Evolutionary conservation across 2,329 filamentous ascomycete species (phyloP).

Genomic region (Pseudogymnoascus sp.): DNA sequence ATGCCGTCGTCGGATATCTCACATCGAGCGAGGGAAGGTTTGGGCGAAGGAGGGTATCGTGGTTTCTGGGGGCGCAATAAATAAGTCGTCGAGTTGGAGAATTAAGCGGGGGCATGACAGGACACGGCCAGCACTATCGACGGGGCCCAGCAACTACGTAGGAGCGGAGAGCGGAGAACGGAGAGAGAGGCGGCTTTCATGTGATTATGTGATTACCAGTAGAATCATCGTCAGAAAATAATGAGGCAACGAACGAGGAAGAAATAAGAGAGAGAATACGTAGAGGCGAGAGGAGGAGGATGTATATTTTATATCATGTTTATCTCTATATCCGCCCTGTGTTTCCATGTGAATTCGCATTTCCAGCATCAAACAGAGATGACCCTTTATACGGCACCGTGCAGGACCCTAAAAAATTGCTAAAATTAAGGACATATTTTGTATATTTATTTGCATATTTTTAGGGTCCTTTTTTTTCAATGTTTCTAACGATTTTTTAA

Average conservation of each 20-base stretch:
- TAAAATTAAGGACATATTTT: neutral
- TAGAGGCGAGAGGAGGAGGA: neutral
- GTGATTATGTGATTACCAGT: neutral
- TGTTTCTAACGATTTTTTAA: neutral
- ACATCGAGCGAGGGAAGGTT: neutral
- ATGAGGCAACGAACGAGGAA: neutral
- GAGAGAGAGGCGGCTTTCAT: neutral
- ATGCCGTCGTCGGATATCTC: constrained; percentile 6
- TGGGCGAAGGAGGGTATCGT: neutral
- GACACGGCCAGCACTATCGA: neutral
- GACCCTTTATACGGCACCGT: neutral
- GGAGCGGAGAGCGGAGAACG: neutral
- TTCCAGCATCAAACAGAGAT: neutral
- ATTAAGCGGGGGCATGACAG: constrained; percentile 1
- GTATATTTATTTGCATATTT: neutral
- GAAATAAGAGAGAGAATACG: neutral
- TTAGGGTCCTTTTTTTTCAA: neutral
- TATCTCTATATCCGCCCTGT: neutral
- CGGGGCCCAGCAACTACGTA: neutral
- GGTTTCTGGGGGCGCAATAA: neutral
- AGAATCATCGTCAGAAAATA: neutral
- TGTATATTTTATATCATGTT: neutral
- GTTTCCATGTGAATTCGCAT: neutral
- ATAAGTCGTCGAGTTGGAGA: constrained; percentile 2
- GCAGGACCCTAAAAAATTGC: neutral